phyloP scores from a whole-genome alignment of 129 eudicot species.

The Artemisia tridentata region DNA sequence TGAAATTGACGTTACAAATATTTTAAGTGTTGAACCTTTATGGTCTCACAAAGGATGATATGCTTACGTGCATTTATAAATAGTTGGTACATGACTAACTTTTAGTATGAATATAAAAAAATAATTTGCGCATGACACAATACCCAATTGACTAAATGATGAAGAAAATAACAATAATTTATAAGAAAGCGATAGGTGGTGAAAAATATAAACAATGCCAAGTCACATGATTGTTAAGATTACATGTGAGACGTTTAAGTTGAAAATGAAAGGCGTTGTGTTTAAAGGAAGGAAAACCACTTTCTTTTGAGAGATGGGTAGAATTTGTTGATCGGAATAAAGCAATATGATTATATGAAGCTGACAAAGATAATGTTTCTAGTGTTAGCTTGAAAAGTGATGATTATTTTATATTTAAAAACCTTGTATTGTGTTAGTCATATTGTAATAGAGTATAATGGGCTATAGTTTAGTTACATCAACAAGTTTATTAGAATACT shows the following conservation, averaged over 20 bases:
- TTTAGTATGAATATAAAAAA: not conserved
- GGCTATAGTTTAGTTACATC: too few relatives aligned
- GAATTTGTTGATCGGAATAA: too few relatives aligned
- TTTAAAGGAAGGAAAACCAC: constrained; percentile 8
- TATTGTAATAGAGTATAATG: too few relatives aligned
- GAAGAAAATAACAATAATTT: not conserved
- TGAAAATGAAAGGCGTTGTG: constrained; percentile 24
- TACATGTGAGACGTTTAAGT: constrained; percentile 7
- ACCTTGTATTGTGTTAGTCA: too few relatives aligned
- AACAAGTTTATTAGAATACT: too few relatives aligned
- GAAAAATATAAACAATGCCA: not conserved
- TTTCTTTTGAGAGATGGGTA: too few relatives aligned
- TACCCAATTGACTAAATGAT: not conserved
- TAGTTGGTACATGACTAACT: not conserved
- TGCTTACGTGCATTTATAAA: not conserved
- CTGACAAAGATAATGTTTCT: not conserved
- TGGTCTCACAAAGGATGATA: not conserved
- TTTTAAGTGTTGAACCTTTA: not conserved
- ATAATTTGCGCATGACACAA: constrained; percentile 8
- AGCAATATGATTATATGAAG: too few relatives aligned
- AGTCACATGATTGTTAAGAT: constrained; percentile 17
- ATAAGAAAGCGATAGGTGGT: constrained; percentile 11
- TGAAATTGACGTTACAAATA: not conserved
- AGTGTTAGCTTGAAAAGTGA: too few relatives aligned
- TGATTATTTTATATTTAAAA: too few relatives aligned